Evolutionary conservation across 2,329 filamentous ascomycete genomes (phyloP).

Genomic region (Alternaria dauci): DNA sequence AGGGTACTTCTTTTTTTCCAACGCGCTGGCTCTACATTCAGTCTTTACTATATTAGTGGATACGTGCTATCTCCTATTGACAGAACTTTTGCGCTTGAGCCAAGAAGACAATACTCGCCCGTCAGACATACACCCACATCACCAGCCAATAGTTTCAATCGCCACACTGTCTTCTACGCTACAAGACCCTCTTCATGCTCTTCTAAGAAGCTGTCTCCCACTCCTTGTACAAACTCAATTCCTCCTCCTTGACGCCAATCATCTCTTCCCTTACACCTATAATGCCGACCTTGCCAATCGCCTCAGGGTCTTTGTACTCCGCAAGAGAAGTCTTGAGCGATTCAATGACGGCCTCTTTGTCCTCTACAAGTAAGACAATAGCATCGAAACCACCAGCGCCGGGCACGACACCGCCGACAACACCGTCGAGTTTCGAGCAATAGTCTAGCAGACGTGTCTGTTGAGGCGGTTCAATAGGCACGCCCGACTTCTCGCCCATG

Average conservation of each 20-base stretch:
- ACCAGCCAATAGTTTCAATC: neutral
- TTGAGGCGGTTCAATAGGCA: conserved; percentile 86
- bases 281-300: conserved; percentile 67
- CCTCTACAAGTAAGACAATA: conserved; percentile 78
- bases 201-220: conserved; percentile 42
- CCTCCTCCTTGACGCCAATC: conserved; percentile 65
- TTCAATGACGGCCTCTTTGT: conserved; percentile 70
- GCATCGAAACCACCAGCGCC: conserved; percentile 96
- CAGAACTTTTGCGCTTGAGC: conserved; percentile 9
- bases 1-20: neutral
- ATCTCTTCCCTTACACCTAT: conserved; percentile 76
- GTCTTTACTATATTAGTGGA: neutral
- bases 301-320: conserved; percentile 65
- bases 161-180: neutral
- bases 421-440: conserved; percentile 74
- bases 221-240: conserved; percentile 50
- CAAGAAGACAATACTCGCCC: neutral
- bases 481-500: conserved; percentile 77
- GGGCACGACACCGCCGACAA: conserved; percentile 90
- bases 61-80: neutral
- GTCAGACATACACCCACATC: neutral
- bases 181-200: neutral
- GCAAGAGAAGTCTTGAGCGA: conserved; percentile 69
- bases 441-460: conserved; percentile 88
- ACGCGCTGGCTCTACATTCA: neutral